Evolutionary conservation across 176 grass and related monocot species (phyloP).

Genomic region (Areca catechu): DNA sequence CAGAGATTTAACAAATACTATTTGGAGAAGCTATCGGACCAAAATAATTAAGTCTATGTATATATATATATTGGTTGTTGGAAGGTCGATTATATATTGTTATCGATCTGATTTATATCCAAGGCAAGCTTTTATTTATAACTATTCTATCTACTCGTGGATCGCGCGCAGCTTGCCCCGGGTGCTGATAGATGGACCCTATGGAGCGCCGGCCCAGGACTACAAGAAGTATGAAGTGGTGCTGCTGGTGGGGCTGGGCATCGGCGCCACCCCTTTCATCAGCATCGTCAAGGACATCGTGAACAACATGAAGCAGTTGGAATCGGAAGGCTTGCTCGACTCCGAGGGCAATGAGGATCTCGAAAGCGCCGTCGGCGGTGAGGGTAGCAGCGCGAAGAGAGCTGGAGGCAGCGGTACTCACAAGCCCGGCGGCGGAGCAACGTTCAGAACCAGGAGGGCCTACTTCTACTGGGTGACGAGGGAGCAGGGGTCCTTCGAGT

Average conservation of each 20-base stretch:
- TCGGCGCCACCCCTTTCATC: conserved; percentile 92
- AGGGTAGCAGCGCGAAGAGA: not conserved
- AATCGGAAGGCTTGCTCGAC: conserved; percentile 29
- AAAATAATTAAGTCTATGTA: too few species aligned
- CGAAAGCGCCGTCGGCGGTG: not conserved
- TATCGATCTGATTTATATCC: too few species aligned
- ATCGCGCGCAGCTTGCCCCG: conserved; percentile 46
- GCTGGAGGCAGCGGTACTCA: too few species aligned
- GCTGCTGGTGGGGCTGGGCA: conserved; percentile 71
- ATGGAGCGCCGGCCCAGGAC: conserved; percentile 84
- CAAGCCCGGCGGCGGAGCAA: not conserved
- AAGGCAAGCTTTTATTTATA: too few species aligned
- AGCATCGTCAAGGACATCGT: conserved; percentile 95
- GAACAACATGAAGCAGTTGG: conserved; percentile 55
- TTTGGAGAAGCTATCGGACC: too few species aligned
- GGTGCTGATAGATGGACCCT: conserved; percentile 80
- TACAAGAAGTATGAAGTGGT: conserved; percentile 90
- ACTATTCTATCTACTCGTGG: not conserved
- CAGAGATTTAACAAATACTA: too few species aligned
- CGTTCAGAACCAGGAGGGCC: conserved; percentile 59
- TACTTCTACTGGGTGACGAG: conserved; percentile 98
- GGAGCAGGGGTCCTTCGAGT: conserved; percentile 92
- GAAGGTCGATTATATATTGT: too few species aligned
- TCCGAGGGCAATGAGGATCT: not conserved
- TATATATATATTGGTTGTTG: too few species aligned